Conservation (phyloP, 2,329 filamentous ascomycete genomes). For the Hypoxylon rubiginosum region DNA sequence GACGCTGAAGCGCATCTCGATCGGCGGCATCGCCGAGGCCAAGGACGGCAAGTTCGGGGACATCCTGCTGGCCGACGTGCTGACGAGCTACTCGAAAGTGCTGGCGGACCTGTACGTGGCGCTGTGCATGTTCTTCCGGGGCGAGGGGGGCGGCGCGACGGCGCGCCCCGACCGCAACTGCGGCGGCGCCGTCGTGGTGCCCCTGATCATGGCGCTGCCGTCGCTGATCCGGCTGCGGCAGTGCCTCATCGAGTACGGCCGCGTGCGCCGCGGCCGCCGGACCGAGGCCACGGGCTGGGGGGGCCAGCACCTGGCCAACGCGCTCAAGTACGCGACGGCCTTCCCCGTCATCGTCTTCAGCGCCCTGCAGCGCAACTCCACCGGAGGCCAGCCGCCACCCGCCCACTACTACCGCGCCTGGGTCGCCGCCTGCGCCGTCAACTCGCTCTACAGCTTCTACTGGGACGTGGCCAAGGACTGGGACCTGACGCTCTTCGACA, state of each 20-base stretch:
- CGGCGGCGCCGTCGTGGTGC: conserved; percentile 83
- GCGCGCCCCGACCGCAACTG: conserved; percentile 84
- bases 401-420: conserved; percentile 71
- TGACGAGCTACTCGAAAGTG: conserved; percentile 95
- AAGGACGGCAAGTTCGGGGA: conserved; percentile 96
- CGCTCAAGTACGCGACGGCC: conserved; percentile 91
- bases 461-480: conserved; percentile 98
- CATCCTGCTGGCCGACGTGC: conserved; percentile 89
- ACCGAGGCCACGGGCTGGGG: conserved; percentile 77
- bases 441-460: conserved; percentile 96
- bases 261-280: conserved; percentile 72
- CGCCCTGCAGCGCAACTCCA: conserved; percentile 76
- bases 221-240: conserved; percentile 90
- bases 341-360: conserved; percentile 91
- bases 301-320: conserved; percentile 91
- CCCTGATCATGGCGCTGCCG: conserved; percentile 85
- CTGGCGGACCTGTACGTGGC: conserved; percentile 90
- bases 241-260: conserved; percentile 88
- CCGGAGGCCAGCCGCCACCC: conserved; percentile 55
- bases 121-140: conserved; percentile 89
- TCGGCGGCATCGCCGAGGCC: conserved; percentile 88
- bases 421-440: conserved; percentile 80
- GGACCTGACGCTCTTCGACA: conserved; percentile 87
- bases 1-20: conserved; percentile 80
- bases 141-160: conserved; percentile 76